A percentile compares a stretch with the other conserved stretches of the same genome.
These are phyloP conservation scores for Dioscorea zingiberensis DNA, from an alignment of 106 monocot genomes.

Conservation along the genomic window DNA sequence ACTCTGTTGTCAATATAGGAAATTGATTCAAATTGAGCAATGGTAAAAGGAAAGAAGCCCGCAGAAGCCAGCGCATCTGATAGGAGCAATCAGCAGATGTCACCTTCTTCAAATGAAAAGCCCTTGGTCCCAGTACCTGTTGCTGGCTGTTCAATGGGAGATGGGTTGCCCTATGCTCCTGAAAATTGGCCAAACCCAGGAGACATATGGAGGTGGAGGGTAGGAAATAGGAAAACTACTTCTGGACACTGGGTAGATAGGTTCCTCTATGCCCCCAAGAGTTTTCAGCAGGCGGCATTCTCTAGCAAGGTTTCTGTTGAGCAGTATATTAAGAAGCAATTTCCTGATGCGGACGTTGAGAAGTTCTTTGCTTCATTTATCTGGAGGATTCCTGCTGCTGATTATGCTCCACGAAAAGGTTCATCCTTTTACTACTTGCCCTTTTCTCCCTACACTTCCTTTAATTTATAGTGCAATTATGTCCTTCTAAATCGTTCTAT, in stretches of 20 bases:
- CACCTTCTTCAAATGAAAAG: slow-evolving; percentile 5
- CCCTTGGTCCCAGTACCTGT: slow-evolving; percentile 37
- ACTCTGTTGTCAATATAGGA: no score
- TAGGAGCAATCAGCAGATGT: slow-evolving; percentile 7
- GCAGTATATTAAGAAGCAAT: slow-evolving; percentile 43
- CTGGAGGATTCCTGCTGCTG: slow-evolving; percentile 55
- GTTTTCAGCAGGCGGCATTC: slow-evolving; percentile 21
- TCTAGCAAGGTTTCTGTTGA: slow-evolving; percentile 39
- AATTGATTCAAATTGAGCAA: background rate
- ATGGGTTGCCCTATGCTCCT: slow-evolving; percentile 84
- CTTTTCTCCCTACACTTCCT: background rate
- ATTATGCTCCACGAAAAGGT: slow-evolving; percentile 14
- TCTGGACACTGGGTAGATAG: slow-evolving; percentile 59
- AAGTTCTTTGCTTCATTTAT: slow-evolving; percentile 62
- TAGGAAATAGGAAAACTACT: slow-evolving; percentile 39
- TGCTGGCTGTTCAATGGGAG: slow-evolving; percentile 41
- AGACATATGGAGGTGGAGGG: slow-evolving; percentile 82
- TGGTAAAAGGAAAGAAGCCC: slow-evolving; percentile 10
- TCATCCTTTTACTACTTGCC: background rate
- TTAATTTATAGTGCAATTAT: no score
- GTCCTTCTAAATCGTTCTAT: no score
- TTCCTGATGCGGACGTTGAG: slow-evolving; percentile 38
- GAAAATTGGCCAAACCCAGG: slow-evolving; percentile 72
- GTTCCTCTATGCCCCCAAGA: slow-evolving; percentile 40
- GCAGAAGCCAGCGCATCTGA: slow-evolving; percentile 19